Base-by-base conservation (phyloP, 441 rosid species). In the Eruca vesicaria region DNA sequence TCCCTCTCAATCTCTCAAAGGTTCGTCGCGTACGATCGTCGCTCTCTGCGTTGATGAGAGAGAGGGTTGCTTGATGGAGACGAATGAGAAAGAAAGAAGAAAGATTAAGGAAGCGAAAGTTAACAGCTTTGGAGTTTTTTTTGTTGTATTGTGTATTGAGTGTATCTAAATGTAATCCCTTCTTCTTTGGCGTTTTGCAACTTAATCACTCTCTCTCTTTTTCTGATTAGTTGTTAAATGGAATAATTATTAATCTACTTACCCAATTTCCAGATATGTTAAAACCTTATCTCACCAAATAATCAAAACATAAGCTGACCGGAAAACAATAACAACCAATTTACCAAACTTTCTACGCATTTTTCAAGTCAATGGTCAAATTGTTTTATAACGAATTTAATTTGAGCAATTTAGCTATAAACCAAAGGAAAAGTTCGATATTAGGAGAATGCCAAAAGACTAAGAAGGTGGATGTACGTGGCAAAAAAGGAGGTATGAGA, bases 1-100 rank as follows among this genome's bases (percentile, higher is more conserved):
- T 71, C 69, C 58, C 77, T 66, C 80, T 72, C 77, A 77, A 66
- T 48, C 76, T 77, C 77, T 50, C 64, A 0, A 71, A 4, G 58
- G 33, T n/a, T 71, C 68, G 67, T 70, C n/a, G n/a, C n/a, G n/a
- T n/a, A n/a, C n/a, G n/a, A n/a, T n/a, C n/a, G n/a, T n/a, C 62
- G 58, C 75, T 69, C 58, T 63, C 61, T 7, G 66, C 61, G 68
- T 41, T 58, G 71, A 56, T 20, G 66, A 63, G 74, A 63, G 71
- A 69, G 76, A 69, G 29, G 72, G 2, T 50, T 50, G 21, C 23
- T 50, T 50, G 56, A 50, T 1, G 23, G 56, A 77, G 76, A 60
- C 57, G 73, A 71, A 7, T 45, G 48, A 19, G 63, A 35, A 53
- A 31, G 43, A 16, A 56, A 1, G n/a, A n/a, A n/a, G n/a, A n/a